These are phyloP conservation scores for Arthrobotrys conoides DNA, from an alignment of 2,329 filamentous ascomycete species.

Conservation along the genomic window DNA sequence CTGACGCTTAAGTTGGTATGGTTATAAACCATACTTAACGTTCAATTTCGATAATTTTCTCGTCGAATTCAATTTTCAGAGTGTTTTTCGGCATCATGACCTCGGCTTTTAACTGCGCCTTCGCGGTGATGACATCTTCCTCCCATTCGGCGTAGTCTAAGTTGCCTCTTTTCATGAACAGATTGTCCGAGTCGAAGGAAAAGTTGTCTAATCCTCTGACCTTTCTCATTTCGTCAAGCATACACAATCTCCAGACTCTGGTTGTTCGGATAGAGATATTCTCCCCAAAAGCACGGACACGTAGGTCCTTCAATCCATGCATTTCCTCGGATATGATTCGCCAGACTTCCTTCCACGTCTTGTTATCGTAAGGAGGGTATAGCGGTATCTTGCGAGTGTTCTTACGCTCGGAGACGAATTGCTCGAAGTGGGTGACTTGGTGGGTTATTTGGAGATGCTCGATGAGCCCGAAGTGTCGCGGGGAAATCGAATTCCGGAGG, in stretches of 20 bases:
- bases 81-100: conserved; percentile 47
- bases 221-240: conserved; percentile 56
- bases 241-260: conserved; percentile 56
- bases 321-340: conserved; percentile 54
- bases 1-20: not conserved
- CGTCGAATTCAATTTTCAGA: conserved; percentile 28
- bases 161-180: conserved; percentile 59
- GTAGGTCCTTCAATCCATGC: conserved; percentile 48
- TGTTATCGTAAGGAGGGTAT: conserved; percentile 59
- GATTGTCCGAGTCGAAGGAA: conserved; percentile 54
- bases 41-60: conserved; percentile 29
- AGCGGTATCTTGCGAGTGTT: conserved; percentile 54
- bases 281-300: conserved; percentile 51
- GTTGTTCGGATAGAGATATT: conserved; percentile 51
- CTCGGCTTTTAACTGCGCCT: conserved; percentile 43
- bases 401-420: conserved; percentile 57
- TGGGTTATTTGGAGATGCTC: conserved; percentile 52
- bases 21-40: not conserved
- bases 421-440: conserved; percentile 56
- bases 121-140: conserved; percentile 53
- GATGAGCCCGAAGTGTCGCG: conserved; percentile 55
- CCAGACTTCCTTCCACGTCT: conserved; percentile 60
- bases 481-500: conserved; percentile 54
- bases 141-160: conserved; percentile 59
- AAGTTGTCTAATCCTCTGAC: conserved; percentile 54